Evolutionary conservation across 345 rosid species (phyloP).

Genomic region (Linum usitatissimum): DNA sequence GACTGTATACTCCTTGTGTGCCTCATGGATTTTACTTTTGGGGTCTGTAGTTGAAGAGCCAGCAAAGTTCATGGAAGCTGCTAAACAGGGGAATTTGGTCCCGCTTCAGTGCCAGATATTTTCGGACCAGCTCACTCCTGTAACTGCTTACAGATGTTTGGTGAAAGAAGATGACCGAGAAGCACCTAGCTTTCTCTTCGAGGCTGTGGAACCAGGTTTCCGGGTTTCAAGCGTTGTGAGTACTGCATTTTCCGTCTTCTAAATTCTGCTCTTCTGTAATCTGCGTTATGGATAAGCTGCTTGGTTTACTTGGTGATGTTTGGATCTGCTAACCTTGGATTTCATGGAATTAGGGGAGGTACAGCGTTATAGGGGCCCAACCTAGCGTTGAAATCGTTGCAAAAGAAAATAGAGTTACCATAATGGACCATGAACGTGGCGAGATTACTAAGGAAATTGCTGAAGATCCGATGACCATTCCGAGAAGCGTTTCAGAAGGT

Average conservation of each 20-base stretch:
- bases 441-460: conserved; percentile 44
- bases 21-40: neutral
- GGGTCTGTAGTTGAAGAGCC: conserved; percentile 32
- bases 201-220: conserved; percentile 66
- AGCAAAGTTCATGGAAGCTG: conserved; percentile 43
- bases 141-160: conserved; percentile 77
- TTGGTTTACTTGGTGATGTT: no score
- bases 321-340: conserved; percentile 7
- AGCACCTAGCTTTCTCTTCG: conserved; percentile 81
- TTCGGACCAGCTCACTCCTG: conserved; percentile 83
- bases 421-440: conserved; percentile 59
- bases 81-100: conserved; percentile 49
- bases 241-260: neutral
- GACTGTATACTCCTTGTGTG: no score
- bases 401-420: conserved; percentile 52
- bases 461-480: conserved; percentile 70
- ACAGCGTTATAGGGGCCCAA: conserved; percentile 76
- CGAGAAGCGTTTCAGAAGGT: conserved; percentile 47
- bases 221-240: conserved; percentile 53
- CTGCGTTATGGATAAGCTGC: no score
- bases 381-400: conserved; percentile 72
- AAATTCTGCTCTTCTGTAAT: neutral
- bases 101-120: conserved; percentile 63
- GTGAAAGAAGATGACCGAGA: conserved; percentile 79
- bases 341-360: conserved; percentile 48